phyloP scores from a whole-genome alignment of 2,329 filamentous ascomycete genomes.

The Xylariaceae sp. region DNA sequence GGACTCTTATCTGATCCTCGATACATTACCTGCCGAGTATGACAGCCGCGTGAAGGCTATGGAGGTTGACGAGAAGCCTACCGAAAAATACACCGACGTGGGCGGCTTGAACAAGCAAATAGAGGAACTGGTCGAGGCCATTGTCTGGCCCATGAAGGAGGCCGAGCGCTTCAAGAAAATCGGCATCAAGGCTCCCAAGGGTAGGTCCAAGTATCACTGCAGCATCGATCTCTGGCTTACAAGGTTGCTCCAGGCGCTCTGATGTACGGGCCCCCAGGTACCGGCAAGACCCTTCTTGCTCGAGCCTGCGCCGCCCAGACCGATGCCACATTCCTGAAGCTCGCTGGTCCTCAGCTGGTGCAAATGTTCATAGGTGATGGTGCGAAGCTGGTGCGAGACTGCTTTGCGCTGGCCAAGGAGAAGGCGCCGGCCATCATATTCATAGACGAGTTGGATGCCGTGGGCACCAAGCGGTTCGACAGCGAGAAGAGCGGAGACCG shows the following conservation, averaged over 20 bases:
- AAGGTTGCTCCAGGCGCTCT: conserved; percentile 60
- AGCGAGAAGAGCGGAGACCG: conserved; percentile 96
- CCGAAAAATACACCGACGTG: conserved; percentile 97
- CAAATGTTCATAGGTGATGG: conserved; percentile 99
- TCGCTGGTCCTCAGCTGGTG: conserved; percentile 92
- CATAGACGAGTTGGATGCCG: conserved; percentile 95
- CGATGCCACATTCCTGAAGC: conserved; percentile 96
- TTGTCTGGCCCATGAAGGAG: conserved; percentile 99
- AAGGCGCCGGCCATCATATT: conserved; percentile 99
- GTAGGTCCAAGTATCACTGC: conserved; percentile 42
- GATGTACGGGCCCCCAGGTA: conserved; percentile 94
- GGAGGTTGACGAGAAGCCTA: conserved; percentile 99
- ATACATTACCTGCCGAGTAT: conserved; percentile 95
- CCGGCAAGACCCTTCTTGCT: conserved; percentile 84
- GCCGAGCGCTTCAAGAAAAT: conserved; percentile 99
- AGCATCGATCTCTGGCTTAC: conserved; percentile 7
- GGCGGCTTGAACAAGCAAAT: conserved; percentile 98
- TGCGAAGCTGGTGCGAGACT: conserved; percentile 94
- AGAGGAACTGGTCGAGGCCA: conserved; percentile 94
- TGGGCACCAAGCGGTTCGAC: conserved; percentile 99
- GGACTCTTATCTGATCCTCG: conserved; percentile 94
- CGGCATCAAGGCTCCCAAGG: conserved; percentile 98
- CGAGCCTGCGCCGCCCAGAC: conserved; percentile 96
- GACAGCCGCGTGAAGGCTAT: conserved; percentile 99
- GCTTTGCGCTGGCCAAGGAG: conserved; percentile 95